Evolutionary conservation across 2,329 filamentous ascomycete species (phyloP).

Genomic region (Talaromyces verruculosus): DNA sequence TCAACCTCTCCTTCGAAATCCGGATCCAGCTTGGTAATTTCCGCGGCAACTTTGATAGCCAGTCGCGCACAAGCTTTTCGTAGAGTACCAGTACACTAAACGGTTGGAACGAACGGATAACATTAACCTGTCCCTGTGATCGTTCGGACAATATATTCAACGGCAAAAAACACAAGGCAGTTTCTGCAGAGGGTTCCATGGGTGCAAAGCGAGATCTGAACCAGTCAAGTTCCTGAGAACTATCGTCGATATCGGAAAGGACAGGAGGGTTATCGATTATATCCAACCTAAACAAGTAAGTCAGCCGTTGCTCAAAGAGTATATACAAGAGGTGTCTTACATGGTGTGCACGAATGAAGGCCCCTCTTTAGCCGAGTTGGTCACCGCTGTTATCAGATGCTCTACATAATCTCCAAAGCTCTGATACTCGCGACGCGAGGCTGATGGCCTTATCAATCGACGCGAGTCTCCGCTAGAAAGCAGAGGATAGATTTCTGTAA

Average conservation of each 20-base stretch:
- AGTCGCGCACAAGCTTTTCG: slow-evolving; percentile 38
- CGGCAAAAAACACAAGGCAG: slow-evolving; percentile 27
- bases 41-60: slow-evolving; percentile 36
- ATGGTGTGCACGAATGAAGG: slow-evolving; percentile 30
- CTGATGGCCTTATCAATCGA: slow-evolving; percentile 10
- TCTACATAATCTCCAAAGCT: slow-evolving; percentile 29
- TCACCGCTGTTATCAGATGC: slow-evolving; percentile 24
- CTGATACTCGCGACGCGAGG: slow-evolving; percentile 14
- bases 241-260: slow-evolving; percentile 40
- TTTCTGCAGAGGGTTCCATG: slow-evolving; percentile 7
- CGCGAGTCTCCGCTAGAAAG: slow-evolving; percentile 24
- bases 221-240: slow-evolving; percentile 31
- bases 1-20: slow-evolving; percentile 40
- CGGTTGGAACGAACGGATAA: slow-evolving; percentile 20
- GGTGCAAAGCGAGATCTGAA: slow-evolving; percentile 28
- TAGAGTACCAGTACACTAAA: slow-evolving; percentile 33
- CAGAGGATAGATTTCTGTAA: slow-evolving; percentile 27
- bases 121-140: not conserved
- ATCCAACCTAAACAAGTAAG: slow-evolving; percentile 34
- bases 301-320: slow-evolving; percentile 17
- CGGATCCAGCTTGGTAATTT: slow-evolving; percentile 39
- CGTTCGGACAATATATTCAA: slow-evolving; percentile 15
- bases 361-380: slow-evolving; percentile 12
- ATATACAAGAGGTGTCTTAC: slow-evolving; percentile 26
- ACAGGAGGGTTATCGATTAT: slow-evolving; percentile 28